phyloP scores from a whole-genome alignment of 805 yeast genomes.

The Yarrowia sp. region DNA sequence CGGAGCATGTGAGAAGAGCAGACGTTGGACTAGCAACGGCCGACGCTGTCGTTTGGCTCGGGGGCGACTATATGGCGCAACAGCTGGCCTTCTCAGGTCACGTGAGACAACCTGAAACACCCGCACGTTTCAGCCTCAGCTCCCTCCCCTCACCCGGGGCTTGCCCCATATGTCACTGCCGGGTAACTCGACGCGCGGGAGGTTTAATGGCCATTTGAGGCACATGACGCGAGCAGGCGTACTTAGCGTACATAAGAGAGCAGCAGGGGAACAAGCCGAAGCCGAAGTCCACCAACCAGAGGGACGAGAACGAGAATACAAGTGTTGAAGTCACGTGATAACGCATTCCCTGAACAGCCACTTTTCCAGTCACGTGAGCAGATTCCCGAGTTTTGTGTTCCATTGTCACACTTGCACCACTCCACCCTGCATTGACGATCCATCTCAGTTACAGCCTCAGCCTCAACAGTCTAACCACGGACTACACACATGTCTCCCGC shows the following conservation, averaged over 20 bases:
- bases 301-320: too few relatives aligned
- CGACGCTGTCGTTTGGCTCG: neutral
- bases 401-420: too few relatives aligned
- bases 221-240: conserved; percentile 29
- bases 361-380: neutral
- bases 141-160: neutral
- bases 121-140: neutral
- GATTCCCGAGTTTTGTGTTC: too few relatives aligned
- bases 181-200: conserved; percentile 34
- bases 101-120: neutral
- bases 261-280: neutral
- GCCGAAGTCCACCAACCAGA: neutral
- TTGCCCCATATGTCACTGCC: neutral
- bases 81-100: neutral
- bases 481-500: conserved; percentile 8
- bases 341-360: too few relatives aligned
- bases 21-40: neutral
- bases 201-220: conserved; percentile 19
- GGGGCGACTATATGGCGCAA: too few relatives aligned
- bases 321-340: too few relatives aligned
- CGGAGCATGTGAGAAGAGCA: neutral
- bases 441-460: neutral
- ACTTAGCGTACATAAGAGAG: neutral
- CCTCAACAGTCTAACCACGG: neutral
- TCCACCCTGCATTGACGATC: conserved; percentile 23